Percentiles rank a stretch among this genome's conserved stretches.
Conservation (phyloP, 371 early-diverging fungal genomes). For the Synchytrium microbalum region DNA sequence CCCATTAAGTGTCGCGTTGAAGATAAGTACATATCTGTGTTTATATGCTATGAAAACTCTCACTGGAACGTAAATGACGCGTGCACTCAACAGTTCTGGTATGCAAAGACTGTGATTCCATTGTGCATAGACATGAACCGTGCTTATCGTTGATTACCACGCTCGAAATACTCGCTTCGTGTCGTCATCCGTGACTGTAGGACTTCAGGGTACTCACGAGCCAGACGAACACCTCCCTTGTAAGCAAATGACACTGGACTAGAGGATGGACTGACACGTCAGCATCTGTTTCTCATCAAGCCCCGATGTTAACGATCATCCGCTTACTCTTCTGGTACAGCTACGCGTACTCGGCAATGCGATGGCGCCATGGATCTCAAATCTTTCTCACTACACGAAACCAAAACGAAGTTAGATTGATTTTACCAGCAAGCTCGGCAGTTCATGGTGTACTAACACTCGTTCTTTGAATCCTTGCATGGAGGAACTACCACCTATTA, state of each 20-base stretch:
- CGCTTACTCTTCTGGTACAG: slow-evolving; percentile 53
- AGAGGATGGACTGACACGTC: background rate
- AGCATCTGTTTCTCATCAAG: background rate
- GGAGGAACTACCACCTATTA: slow-evolving; percentile 67
- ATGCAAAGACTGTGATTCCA: too few species aligned
- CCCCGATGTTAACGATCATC: too few species aligned
- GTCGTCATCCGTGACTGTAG: background rate
- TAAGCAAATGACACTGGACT: slow-evolving; percentile 20
- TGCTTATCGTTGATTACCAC: too few species aligned
- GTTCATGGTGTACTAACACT: slow-evolving; percentile 39
- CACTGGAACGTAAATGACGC: too few species aligned
- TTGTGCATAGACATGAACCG: too few species aligned
- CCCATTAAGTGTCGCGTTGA: too few species aligned
- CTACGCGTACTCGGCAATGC: slow-evolving; percentile 56
- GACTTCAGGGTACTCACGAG: background rate
- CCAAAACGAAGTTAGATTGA: background rate
- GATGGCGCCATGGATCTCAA: slow-evolving; percentile 54
- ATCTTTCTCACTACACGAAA: slow-evolving; percentile 41
- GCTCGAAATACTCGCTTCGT: background rate
- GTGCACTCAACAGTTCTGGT: too few species aligned
- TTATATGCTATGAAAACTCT: too few species aligned
- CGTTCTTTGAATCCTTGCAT: slow-evolving; percentile 63
- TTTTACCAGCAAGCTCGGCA: background rate
- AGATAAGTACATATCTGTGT: too few species aligned
- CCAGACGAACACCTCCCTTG: slow-evolving; percentile 14